Conservation (phyloP, 495 filamentous ascomycete genomes). For the Penicillium herquei region DNA sequence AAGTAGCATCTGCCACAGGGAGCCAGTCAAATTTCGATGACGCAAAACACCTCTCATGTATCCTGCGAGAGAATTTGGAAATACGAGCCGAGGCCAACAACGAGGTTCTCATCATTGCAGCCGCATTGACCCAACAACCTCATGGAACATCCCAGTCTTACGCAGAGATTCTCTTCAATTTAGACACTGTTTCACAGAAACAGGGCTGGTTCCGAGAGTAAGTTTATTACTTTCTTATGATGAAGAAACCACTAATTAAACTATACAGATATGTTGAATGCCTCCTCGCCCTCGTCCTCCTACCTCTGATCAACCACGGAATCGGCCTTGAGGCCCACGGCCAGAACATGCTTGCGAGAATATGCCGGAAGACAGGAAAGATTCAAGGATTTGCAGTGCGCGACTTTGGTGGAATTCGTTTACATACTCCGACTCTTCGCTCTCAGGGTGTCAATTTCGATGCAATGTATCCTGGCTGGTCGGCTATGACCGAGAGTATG, state of each 20-base stretch:
- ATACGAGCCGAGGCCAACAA: slow-evolving; percentile 8
- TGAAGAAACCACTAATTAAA: background rate
- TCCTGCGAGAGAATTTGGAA: slow-evolving; percentile 20
- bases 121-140: slow-evolving; percentile 8
- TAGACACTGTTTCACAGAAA: slow-evolving; percentile 11
- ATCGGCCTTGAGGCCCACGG: slow-evolving; percentile 23
- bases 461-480: slow-evolving; percentile 1
- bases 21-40: slow-evolving; percentile 16
- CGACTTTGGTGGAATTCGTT: slow-evolving; percentile 20
- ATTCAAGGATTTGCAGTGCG: slow-evolving; percentile 23
- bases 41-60: slow-evolving; percentile 21
- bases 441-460: background rate
- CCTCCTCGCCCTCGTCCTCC: slow-evolving; percentile 14
- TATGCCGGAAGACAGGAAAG: slow-evolving; percentile 10
- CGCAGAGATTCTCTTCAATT: slow-evolving; percentile 12
- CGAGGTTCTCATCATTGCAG: slow-evolving; percentile 17
- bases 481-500: slow-evolving; percentile 13
- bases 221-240: background rate
- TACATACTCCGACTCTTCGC: slow-evolving; percentile 21
- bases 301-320: slow-evolving; percentile 17
- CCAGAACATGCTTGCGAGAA: slow-evolving; percentile 20
- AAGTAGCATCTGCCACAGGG: slow-evolving; percentile 18
- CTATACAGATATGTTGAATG: slow-evolving; percentile 7
- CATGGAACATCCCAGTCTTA: slow-evolving; percentile 1
- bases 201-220: slow-evolving; percentile 13